Conservation (phyloP, 108 stramenopile species). For the Fistulifera pelliculosa region DNA sequence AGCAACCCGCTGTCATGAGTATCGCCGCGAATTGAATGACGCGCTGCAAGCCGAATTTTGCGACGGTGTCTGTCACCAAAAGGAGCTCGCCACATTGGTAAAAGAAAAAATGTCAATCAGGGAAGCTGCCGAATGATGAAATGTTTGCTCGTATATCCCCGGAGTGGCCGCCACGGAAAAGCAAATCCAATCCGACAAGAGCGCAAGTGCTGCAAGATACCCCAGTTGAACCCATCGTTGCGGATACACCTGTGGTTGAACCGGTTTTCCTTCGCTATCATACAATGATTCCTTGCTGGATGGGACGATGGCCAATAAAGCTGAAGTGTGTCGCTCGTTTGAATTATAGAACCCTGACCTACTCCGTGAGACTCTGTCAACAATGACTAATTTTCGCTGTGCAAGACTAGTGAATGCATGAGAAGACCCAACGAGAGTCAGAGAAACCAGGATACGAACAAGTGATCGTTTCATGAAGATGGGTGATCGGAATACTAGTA, state of each 20-base stretch:
- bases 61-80: constrained; percentile 55
- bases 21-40: constrained; percentile 43
- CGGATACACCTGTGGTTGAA: constrained; percentile 31
- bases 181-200: constrained; percentile 61
- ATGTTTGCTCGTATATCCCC: constrained; percentile 17
- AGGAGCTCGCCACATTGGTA: constrained; percentile 59
- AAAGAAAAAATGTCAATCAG: constrained; percentile 70
- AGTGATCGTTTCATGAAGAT: no score
- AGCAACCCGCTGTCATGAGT: constrained; percentile 55
- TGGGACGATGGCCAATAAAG: no score
- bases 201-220: constrained; percentile 44
- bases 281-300: no score
- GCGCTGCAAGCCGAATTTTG: constrained; percentile 41
- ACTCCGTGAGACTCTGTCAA: no score
- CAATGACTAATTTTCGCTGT: no score
- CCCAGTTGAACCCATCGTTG: constrained; percentile 62
- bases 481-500: no score
- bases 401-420: no score
- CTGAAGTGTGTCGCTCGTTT: no score
- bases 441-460: no score
- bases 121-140: constrained; percentile 35
- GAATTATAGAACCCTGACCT: no score
- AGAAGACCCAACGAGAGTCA: no score
- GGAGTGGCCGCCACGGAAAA: constrained; percentile 53
- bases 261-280: no score